Conservation (phyloP, 805 yeast species). For the Myxozyma neglecta region DNA sequence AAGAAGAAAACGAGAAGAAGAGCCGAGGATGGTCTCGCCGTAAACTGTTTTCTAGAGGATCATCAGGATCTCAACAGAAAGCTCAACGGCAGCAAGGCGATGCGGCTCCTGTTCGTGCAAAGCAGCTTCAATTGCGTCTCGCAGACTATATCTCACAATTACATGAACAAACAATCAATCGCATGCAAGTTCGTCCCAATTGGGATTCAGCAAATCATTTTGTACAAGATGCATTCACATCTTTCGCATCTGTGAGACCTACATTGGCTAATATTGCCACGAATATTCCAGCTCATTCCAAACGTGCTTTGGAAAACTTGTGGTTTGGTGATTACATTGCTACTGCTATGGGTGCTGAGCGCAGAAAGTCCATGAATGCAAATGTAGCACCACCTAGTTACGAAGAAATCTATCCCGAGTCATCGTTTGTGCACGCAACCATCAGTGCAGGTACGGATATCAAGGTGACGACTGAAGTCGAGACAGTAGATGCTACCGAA, state of each 20-base stretch:
- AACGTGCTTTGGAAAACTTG: slow-evolving; percentile 27
- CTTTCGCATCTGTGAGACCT: slow-evolving; percentile 23
- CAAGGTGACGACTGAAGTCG: slow-evolving; percentile 3
- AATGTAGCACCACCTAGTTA: slow-evolving; percentile 27
- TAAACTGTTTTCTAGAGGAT: background rate
- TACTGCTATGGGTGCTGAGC: slow-evolving; percentile 3
- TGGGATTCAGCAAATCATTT: slow-evolving; percentile 27
- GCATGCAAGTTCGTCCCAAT: slow-evolving; percentile 24
- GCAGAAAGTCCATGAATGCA: background rate
- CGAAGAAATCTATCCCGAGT: slow-evolving; percentile 29
- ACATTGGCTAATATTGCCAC: slow-evolving; percentile 25
- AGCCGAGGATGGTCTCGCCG: slow-evolving; percentile 10
- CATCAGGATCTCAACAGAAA: background rate
- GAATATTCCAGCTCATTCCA: slow-evolving; percentile 19
- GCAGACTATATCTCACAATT: slow-evolving; percentile 21
- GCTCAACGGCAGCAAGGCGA: background rate
- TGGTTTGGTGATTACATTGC: slow-evolving; percentile 24
- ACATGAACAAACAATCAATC: slow-evolving; percentile 22
- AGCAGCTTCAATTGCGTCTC: slow-evolving; percentile 20
- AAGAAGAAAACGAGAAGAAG: slow-evolving; percentile 6
- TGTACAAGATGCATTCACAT: slow-evolving; percentile 25
- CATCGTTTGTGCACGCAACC: slow-evolving; percentile 12
- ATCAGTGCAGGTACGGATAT: background rate
- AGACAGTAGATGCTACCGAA: background rate
- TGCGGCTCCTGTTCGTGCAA: slow-evolving; percentile 2